These are phyloP conservation scores for Aspergillus costaricaensis DNA, from an alignment of 2,329 filamentous ascomycete species.

Conservation along the genomic window DNA sequence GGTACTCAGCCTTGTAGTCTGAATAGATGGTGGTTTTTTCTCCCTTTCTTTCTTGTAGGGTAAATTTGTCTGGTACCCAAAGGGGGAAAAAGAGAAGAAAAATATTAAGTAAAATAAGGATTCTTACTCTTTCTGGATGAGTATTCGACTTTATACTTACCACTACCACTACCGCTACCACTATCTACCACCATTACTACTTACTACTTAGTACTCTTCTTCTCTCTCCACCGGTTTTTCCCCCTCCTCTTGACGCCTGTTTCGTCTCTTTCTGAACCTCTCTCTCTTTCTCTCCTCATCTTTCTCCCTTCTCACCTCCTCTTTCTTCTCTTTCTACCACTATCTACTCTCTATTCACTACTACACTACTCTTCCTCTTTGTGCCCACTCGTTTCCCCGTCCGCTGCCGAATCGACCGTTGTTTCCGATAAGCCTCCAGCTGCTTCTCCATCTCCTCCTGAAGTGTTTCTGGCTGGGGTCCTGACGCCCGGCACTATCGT, in stretches of 20 bases:
- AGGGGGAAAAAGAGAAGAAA: too few relatives aligned
- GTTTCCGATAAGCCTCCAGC: slow-evolving; percentile 38
- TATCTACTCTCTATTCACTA: background rate
- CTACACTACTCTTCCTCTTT: slow-evolving; percentile 5
- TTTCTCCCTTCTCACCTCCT: background rate
- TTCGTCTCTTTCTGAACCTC: too few relatives aligned
- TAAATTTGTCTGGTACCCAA: too few relatives aligned
- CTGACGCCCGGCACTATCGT: slow-evolving; percentile 18
- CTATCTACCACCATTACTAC: too few relatives aligned
- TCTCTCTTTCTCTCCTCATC: background rate
- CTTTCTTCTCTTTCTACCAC: background rate
- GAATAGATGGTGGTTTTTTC: background rate
- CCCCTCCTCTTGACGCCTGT: background rate
- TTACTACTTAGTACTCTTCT: too few relatives aligned
- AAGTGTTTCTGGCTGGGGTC: slow-evolving; percentile 2
- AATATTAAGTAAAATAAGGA: too few relatives aligned
- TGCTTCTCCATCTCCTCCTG: slow-evolving; percentile 1
- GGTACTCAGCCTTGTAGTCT: background rate
- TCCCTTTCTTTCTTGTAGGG: too few relatives aligned
- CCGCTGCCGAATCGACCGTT: slow-evolving; percentile 26
- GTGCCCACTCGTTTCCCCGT: slow-evolving; percentile 24
- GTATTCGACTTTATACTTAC: background rate
- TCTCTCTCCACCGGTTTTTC: slow-evolving; percentile 1
- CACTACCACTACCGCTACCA: background rate
- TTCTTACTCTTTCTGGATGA: too few relatives aligned